These are phyloP conservation scores for Penicillium canariense DNA, from an alignment of 495 filamentous ascomycete genomes.

Conservation along the genomic window DNA sequence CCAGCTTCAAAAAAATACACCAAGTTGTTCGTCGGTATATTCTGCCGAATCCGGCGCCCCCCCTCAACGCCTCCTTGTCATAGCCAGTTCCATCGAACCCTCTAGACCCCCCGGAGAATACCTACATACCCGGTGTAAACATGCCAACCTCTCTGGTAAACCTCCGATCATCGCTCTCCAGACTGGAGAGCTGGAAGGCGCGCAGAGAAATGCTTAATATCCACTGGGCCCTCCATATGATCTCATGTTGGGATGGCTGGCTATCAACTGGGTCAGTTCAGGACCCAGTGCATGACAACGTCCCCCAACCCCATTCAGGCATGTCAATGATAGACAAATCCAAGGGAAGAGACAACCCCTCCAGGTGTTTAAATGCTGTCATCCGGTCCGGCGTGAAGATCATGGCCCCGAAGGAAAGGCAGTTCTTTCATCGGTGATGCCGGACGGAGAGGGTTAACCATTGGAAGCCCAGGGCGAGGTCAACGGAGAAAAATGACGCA, in stretches of 20 bases:
- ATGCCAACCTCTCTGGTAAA: not conserved
- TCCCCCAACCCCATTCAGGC: too few relatives aligned
- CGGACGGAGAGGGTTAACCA: not conserved
- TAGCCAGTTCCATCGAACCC: not conserved
- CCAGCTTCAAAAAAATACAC: not conserved
- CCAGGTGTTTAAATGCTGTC: not conserved
- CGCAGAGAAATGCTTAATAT: not conserved
- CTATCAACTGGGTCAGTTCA: too few relatives aligned
- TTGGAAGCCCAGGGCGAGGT: not conserved
- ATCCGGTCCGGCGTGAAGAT: not conserved
- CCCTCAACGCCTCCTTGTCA: constrained; percentile 3
- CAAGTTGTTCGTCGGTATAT: not conserved
- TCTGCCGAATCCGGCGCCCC: not conserved
- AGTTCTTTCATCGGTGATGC: not conserved
- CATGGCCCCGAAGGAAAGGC: not conserved
- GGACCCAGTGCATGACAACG: too few relatives aligned
- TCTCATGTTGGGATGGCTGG: not conserved
- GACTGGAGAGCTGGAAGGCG: not conserved
- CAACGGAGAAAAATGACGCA: too few relatives aligned
- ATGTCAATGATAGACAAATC: not conserved
- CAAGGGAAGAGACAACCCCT: not conserved
- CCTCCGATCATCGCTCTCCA: too few relatives aligned
- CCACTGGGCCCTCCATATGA: constrained; percentile 1
- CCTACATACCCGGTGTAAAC: not conserved
- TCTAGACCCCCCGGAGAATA: not conserved